phyloP scores from a whole-genome alignment of 768 basidiomycete genomes.

The Suillus placidus region DNA sequence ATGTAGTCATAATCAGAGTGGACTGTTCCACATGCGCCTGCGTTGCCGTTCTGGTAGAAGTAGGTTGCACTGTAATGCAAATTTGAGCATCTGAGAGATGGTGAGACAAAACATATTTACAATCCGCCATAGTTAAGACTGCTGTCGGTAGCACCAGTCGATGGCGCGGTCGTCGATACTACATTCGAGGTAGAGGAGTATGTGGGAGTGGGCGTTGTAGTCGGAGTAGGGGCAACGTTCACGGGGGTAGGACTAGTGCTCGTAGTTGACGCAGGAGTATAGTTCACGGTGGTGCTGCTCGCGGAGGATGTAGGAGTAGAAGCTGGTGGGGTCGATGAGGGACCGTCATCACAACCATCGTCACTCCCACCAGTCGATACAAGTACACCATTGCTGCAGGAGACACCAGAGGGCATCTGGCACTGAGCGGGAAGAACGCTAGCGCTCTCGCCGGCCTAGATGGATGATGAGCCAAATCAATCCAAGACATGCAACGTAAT shows the following conservation, averaged over 20 bases:
- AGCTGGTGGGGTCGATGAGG: slow-evolving; percentile 20
- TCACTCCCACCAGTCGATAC: slow-evolving; percentile 27
- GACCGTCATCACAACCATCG: slow-evolving; percentile 37
- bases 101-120: slow-evolving; percentile 35
- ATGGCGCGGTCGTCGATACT: neutral
- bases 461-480: slow-evolving; percentile 6
- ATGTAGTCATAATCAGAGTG: slow-evolving; percentile 60
- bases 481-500: slow-evolving; percentile 5
- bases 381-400: slow-evolving; percentile 20
- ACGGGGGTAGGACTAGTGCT: neutral
- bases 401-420: slow-evolving; percentile 40
- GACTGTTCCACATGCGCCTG: slow-evolving; percentile 78
- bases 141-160: slow-evolving; percentile 25
- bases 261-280: neutral
- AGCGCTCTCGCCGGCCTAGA: slow-evolving; percentile 54
- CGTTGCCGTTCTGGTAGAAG: slow-evolving; percentile 69
- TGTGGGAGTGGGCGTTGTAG: slow-evolving; percentile 2
- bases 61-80: slow-evolving; percentile 53
- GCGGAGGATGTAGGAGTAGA: slow-evolving; percentile 18
- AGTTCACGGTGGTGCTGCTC: neutral
- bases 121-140: slow-evolving; percentile 40
- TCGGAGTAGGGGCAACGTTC: neutral
- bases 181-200: neutral
- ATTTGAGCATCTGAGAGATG: neutral
- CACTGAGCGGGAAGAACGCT: slow-evolving; percentile 55